Conservation (phyloP, 106 monocot species). For the Acanthochlamys bracteata region DNA sequence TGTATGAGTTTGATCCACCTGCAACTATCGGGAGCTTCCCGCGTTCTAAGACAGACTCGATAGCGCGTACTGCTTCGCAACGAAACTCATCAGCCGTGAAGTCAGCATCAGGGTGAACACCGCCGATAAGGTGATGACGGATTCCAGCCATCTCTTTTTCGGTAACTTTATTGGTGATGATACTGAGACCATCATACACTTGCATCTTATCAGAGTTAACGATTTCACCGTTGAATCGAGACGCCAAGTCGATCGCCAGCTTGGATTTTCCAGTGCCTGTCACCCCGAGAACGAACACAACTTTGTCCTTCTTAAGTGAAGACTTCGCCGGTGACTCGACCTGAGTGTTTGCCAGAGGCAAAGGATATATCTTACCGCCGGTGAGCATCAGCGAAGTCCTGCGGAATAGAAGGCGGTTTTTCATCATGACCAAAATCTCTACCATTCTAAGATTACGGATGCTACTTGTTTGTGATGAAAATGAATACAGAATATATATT, state of each 20-base stretch:
- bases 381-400: too few relatives aligned
- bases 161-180: slow-evolving; percentile 64
- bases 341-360: too few relatives aligned
- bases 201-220: slow-evolving; percentile 81
- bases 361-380: too few relatives aligned
- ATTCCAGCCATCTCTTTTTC: slow-evolving; percentile 33
- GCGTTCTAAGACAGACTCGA: slow-evolving; percentile 23
- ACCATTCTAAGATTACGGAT: too few relatives aligned
- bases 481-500: too few relatives aligned
- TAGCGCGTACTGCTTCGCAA: background rate
- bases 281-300: slow-evolving; percentile 42
- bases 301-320: background rate
- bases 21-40: slow-evolving; percentile 52
- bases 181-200: slow-evolving; percentile 46
- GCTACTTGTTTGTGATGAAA: too few relatives aligned
- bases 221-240: slow-evolving; percentile 32
- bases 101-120: slow-evolving; percentile 36
- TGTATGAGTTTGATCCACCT: slow-evolving; percentile 63
- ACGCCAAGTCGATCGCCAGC: slow-evolving; percentile 55
- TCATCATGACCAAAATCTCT: too few relatives aligned
- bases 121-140: slow-evolving; percentile 59
- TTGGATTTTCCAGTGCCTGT: slow-evolving; percentile 63
- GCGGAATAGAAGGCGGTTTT: too few relatives aligned
- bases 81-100: slow-evolving; percentile 45
- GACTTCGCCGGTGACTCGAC: too few relatives aligned